Base-by-base conservation (phyloP, 176 grass and related monocot species). In the Carex pumila region DNA sequence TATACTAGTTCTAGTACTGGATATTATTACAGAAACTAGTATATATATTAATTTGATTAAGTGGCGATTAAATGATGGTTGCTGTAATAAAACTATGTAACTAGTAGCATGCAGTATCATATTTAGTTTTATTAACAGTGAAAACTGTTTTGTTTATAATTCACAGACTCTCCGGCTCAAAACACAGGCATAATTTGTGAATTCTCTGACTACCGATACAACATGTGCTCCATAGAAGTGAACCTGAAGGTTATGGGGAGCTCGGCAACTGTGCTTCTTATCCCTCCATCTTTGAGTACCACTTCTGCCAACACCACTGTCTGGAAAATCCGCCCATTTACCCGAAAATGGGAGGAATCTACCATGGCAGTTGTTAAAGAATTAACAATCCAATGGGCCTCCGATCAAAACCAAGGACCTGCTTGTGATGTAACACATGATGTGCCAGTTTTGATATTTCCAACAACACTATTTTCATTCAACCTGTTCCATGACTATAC, bases 401-500 rank as follows among this genome's bases (percentile, higher is more conserved):
- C 80, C 31, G 86, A 89, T 61, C 85, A 85, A 30, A 88, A 85
- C 21, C 84, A 87, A 52, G 80, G 60, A 52, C 80, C 80, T 9
- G 41, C n/a, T 12, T 98, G 95, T 63, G 88, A 88, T 58, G 85
- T 81, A 43, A 86, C 91, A 30, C 92, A 98, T 76, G 78, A 89
- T 1, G 88, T 91, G 71, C 95, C 95, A 0, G 91, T 84, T 2
- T 64, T 98, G 53, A 86, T 98, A 29, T 98, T 98, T 77, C 62
- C 91, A 10, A 88, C 92, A 29, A 87, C 87, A 63, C 91, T 89
- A 12, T 98, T 91, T 85, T 89, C 87, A 0, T 93, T 93, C 79
- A 98, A 98, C 79, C 85, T 90, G 5, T 98, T 95, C 76, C 95
- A 98, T 62, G 95, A 91, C 59, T 98, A 91, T 88, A 98, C 92